Evolutionary conservation across 176 grass and related monocot genomes (phyloP).

Genomic region (Oryza meridionalis): DNA sequence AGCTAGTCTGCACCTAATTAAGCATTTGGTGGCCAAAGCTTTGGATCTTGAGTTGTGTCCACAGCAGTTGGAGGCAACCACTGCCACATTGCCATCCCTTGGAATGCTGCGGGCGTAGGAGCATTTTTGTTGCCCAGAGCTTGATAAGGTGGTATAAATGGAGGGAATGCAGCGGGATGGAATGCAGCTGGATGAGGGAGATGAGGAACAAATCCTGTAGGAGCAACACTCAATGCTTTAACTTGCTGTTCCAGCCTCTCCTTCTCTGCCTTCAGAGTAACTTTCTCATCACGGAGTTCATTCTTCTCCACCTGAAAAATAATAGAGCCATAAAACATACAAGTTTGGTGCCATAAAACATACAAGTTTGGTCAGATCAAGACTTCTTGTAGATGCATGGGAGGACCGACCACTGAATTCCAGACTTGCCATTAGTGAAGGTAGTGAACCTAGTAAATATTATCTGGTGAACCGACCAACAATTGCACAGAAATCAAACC

Average conservation of each 20-base stretch:
- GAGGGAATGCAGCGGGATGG: constrained; percentile 40
- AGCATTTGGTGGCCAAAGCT: constrained; percentile 91
- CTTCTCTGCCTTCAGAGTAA: constrained; percentile 75
- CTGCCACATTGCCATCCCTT: constrained; percentile 81
- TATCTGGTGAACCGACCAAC: background rate
- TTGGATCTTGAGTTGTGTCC: constrained; percentile 85
- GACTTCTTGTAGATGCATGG: background rate
- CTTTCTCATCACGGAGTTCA: constrained; percentile 77
- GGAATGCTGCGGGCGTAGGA: constrained; percentile 44
- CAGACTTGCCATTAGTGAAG: background rate
- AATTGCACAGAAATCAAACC: constrained; percentile 10
- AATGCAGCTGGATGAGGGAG: constrained; percentile 63
- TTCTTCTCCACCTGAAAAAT: constrained; percentile 73
- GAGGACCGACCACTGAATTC: background rate
- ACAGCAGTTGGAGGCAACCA: constrained; percentile 67
- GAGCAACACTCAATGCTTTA: constrained; percentile 61
- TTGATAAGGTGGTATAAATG: constrained; percentile 50
- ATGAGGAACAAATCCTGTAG: constrained; percentile 64
- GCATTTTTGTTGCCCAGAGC: constrained; percentile 50
- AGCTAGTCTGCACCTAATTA: constrained; percentile 23
- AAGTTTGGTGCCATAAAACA: background rate
- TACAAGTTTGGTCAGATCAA: constrained; percentile 8
- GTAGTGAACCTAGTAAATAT: background rate
- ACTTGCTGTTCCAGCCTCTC: constrained; percentile 74
- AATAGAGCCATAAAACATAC: background rate